phyloP scores from a whole-genome alignment of 208 protist species.

The Leishmania tarentolae region DNA sequence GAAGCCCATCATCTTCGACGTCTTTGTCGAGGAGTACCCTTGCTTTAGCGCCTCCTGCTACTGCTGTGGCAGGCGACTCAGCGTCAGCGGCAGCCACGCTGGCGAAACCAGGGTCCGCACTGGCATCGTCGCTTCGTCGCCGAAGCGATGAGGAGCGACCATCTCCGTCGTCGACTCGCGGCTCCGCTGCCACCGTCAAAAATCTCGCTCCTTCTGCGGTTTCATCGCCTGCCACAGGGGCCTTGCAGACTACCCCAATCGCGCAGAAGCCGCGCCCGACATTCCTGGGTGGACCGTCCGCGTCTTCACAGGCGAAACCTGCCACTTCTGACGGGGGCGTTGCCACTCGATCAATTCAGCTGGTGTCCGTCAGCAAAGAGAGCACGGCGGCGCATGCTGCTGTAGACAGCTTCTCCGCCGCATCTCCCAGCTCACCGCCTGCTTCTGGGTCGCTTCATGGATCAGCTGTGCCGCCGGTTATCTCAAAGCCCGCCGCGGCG shows the following conservation, averaged over 20 bases:
- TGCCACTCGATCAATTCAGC: neutral
- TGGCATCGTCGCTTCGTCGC: neutral
- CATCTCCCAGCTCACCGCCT: neutral
- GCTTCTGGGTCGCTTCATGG: neutral
- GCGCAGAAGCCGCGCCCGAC: neutral
- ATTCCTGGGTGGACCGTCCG: neutral
- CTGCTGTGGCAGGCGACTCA: neutral
- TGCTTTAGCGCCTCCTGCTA: neutral
- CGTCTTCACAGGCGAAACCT: neutral
- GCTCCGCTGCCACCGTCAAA: neutral
- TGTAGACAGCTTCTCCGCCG: neutral
- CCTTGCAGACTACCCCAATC: neutral
- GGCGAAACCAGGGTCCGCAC: neutral
- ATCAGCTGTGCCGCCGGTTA: neutral
- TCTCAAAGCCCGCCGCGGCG: neutral
- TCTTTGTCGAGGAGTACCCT: neutral
- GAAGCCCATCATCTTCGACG: neutral
- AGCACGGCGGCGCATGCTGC: too few species aligned
- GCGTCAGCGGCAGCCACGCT: neutral
- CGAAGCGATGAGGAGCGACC: neutral
- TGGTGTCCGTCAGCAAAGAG: neutral
- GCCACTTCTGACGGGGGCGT: neutral
- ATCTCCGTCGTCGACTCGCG: neutral
- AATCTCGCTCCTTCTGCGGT: neutral
- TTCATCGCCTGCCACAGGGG: neutral